A percentile compares a stretch with the other conserved stretches of the same genome.
phyloP scores from a whole-genome alignment of 305 asterid genomes.

The Fraxinus angustifolia region DNA sequence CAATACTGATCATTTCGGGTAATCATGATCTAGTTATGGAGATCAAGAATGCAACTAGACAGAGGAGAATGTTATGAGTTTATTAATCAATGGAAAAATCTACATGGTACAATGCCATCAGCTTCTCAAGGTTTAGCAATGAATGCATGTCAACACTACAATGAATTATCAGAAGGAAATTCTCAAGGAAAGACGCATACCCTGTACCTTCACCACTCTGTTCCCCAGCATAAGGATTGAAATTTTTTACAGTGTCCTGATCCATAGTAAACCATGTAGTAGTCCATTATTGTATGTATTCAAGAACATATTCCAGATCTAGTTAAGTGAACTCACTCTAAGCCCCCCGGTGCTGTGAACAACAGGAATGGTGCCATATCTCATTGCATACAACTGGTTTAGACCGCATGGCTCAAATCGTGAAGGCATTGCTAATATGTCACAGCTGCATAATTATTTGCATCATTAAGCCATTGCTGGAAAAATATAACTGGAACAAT shows the following conservation, averaged over 20 bases:
- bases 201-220: slow-evolving; percentile 85
- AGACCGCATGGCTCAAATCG: slow-evolving; percentile 97
- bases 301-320: not conserved
- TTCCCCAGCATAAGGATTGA: slow-evolving; percentile 66
- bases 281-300: not conserved
- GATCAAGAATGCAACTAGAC: not conserved
- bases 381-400: slow-evolving; percentile 92
- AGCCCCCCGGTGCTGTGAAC: slow-evolving; percentile 96
- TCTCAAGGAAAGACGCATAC: slow-evolving; percentile 43
- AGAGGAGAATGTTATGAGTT: not conserved
- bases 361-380: slow-evolving; percentile 83
- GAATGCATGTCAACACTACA: not conserved
- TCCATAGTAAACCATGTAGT: slow-evolving; percentile 12
- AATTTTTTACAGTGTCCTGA: slow-evolving; percentile 83
- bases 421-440: slow-evolving; percentile 87
- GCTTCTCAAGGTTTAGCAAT: not conserved
- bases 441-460: slow-evolving; percentile 60
- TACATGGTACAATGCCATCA: not conserved
- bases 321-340: slow-evolving; percentile 49
- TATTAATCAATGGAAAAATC: not conserved
- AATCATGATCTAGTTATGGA: not conserved
- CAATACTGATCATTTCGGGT: not conserved
- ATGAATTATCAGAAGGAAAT: not conserved
- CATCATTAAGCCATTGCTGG: slow-evolving; percentile 7
- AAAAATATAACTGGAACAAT: not conserved